phyloP scores from a whole-genome alignment of 1,284 basidiomycete species.

The Ganoderma resinaceum region DNA sequence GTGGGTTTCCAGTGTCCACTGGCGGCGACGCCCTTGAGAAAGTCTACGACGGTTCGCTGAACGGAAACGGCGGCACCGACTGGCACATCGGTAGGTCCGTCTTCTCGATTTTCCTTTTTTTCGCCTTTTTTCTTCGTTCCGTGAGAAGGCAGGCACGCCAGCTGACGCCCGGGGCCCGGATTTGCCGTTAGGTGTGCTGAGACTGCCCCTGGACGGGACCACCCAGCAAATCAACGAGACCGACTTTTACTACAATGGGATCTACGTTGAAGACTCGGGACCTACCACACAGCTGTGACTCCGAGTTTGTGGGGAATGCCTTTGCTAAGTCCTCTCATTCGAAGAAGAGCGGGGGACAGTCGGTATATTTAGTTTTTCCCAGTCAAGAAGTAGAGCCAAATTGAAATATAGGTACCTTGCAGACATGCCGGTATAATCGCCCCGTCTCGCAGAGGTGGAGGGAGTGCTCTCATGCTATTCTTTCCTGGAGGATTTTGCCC shows the following conservation, averaged over 20 bases:
- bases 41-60: conserved; percentile 36
- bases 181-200: conserved; percentile 31
- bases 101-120: background rate
- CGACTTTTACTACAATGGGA: conserved; percentile 37
- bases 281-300: conserved; percentile 30
- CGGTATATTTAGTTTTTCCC: background rate
- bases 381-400: background rate
- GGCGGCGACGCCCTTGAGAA: conserved; percentile 34
- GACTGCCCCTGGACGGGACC: conserved; percentile 34
- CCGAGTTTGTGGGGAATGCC: background rate
- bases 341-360: background rate
- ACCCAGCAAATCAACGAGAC: conserved; percentile 37
- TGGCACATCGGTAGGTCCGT: conserved; percentile 35
- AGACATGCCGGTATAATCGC: background rate
- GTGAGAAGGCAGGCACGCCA: background rate
- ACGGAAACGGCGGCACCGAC: conserved; percentile 38
- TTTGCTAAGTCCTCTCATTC: background rate
- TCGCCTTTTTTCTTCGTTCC: background rate
- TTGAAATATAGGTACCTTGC: background rate
- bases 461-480: background rate
- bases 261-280: conserved; percentile 37
- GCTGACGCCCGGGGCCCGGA: conserved; percentile 1
- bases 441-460: background rate
- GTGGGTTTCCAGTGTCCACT: conserved; percentile 39
- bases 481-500: background rate